A percentile compares a stretch with the other conserved stretches of the same genome.
phyloP scores from a whole-genome alignment of 805 yeast genomes.

The Wickerhamiella vanderwaltii region DNA sequence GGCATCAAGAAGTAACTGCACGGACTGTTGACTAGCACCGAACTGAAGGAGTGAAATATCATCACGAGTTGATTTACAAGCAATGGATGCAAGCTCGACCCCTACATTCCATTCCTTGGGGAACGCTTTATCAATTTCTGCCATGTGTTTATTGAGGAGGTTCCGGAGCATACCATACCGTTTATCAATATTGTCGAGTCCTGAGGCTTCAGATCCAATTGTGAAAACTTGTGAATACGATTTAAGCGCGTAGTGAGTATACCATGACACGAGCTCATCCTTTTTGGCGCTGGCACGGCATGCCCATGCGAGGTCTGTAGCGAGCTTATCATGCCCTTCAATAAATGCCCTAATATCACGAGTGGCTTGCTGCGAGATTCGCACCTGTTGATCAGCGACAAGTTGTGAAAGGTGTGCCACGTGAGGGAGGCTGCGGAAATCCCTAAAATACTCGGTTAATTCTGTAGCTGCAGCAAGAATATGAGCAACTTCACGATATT shows the following conservation, averaged over 20 bases:
- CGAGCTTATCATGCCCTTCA: constrained; percentile 19
- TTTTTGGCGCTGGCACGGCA: constrained; percentile 27
- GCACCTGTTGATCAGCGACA: constrained; percentile 46
- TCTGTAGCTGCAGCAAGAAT: constrained; percentile 62
- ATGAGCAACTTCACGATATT: constrained; percentile 43
- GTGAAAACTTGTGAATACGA: constrained; percentile 70
- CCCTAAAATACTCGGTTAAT: constrained; percentile 57
- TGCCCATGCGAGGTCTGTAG: constrained; percentile 22
- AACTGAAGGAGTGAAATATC: constrained; percentile 45
- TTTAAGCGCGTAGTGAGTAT: constrained; percentile 50
- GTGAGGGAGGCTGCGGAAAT: constrained; percentile 73
- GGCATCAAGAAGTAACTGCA: constrained; percentile 54
- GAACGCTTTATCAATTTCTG: constrained; percentile 42
- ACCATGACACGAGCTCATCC: constrained; percentile 59
- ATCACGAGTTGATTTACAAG: constrained; percentile 55
- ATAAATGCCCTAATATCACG: constrained; percentile 44
- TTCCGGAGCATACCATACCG: constrained; percentile 73
- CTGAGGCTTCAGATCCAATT: constrained; percentile 83
- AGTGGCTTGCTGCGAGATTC: constrained; percentile 56
- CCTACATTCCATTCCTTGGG: constrained; percentile 65
- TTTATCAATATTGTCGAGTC: constrained; percentile 72
- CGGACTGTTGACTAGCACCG: constrained; percentile 27
- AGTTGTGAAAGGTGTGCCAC: constrained; percentile 52
- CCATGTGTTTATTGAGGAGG: constrained; percentile 42
- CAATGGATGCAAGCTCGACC: constrained; percentile 43